phyloP scores from a whole-genome alignment of 371 early-diverging fungal genomes.

The Haplosporangium sp. region DNA sequence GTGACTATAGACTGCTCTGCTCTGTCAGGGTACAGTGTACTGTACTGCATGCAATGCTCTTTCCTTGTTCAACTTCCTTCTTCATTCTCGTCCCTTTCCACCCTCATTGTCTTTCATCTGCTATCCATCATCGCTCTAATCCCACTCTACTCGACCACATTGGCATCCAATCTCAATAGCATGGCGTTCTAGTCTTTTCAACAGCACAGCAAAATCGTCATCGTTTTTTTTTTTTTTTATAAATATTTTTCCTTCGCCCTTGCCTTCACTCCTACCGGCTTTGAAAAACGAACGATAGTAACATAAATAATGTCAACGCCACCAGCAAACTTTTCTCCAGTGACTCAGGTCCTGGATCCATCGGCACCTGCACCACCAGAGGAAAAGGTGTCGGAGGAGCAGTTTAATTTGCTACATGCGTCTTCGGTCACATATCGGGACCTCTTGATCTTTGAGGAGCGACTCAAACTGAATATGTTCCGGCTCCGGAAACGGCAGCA shows the following conservation, averaged over 20 bases:
- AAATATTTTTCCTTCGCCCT: background rate
- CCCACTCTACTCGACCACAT: no score
- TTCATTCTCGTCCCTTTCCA: background rate
- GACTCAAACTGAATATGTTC: constrained; percentile 69
- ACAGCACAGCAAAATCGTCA: no score
- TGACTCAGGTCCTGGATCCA: constrained; percentile 36
- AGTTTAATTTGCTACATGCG: constrained; percentile 46
- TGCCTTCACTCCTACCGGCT: background rate
- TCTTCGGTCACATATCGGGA: constrained; percentile 68
- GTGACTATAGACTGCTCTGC: no score
- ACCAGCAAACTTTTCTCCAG: constrained; percentile 34
- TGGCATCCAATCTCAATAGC: no score
- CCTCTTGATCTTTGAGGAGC: constrained; percentile 76
- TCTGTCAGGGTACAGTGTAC: no score
- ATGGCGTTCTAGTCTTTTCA: no score
- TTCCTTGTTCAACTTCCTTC: background rate
- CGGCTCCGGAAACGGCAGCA: constrained; percentile 66
- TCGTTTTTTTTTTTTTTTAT: no score
- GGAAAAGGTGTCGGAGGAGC: constrained; percentile 42
- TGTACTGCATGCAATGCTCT: background rate
- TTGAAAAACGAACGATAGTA: background rate
- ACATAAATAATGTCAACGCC: constrained; percentile 5
- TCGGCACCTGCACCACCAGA: constrained; percentile 13
- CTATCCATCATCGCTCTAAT: background rate
- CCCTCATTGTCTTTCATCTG: background rate